These are phyloP conservation scores for Leccinum longicurvipes DNA, from an alignment of 768 basidiomycete genomes.

Conservation along the genomic window DNA sequence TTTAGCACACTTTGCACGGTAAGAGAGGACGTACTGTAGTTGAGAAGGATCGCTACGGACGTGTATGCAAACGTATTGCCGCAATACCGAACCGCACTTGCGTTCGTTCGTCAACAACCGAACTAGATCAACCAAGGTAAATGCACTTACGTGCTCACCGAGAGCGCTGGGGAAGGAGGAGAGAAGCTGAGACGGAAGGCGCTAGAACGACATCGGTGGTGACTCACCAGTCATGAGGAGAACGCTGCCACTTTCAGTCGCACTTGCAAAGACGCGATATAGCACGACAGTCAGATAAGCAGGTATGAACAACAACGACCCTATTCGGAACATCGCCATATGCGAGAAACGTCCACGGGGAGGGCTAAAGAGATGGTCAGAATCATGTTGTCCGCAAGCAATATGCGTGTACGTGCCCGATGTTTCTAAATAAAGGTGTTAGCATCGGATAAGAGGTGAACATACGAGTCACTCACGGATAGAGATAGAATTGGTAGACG, in stretches of 20 bases:
- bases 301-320: slow-evolving; percentile 83
- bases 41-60: slow-evolving; percentile 80
- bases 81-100: slow-evolving; percentile 82
- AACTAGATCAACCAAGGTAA: not conserved
- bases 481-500: slow-evolving; percentile 85
- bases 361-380: slow-evolving; percentile 44
- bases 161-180: slow-evolving; percentile 46
- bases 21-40: slow-evolving; percentile 59
- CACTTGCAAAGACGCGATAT: slow-evolving; percentile 71
- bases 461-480: slow-evolving; percentile 58
- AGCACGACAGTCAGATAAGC: slow-evolving; percentile 78
- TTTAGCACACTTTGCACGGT: not conserved
- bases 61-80: slow-evolving; percentile 90
- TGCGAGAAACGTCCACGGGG: slow-evolving; percentile 82
- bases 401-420: slow-evolving; percentile 44
- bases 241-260: slow-evolving; percentile 65
- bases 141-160: slow-evolving; percentile 72
- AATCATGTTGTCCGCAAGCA: not conserved
- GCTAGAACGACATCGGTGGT: not conserved
- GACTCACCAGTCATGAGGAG: slow-evolving; percentile 76
- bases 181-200: slow-evolving; percentile 3
- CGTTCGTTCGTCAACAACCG: not conserved
- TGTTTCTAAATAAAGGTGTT: slow-evolving; percentile 43
- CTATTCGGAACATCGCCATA: slow-evolving; percentile 86
- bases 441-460: not conserved